These are phyloP conservation scores for Colletotrichum sp. DNA, from an alignment of 2,329 filamentous ascomycete species.

Conservation along the genomic window DNA sequence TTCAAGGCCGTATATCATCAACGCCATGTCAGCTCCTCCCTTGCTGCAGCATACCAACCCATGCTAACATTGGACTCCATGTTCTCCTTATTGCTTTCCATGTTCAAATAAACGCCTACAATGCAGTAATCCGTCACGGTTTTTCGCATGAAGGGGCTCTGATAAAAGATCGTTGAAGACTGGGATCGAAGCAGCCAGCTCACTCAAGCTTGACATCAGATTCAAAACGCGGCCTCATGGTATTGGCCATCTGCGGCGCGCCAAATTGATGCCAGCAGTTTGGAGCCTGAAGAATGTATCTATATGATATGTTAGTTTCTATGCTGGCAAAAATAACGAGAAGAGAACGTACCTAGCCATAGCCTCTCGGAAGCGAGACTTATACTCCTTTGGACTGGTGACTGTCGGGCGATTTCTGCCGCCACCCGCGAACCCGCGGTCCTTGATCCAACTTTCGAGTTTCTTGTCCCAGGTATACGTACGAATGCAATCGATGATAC, in stretches of 20 bases:
- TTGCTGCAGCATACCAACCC: neutral
- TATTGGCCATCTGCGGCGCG: conserved; percentile 24
- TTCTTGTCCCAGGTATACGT: conserved; percentile 99
- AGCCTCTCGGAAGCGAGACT: conserved; percentile 91
- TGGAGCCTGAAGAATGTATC: conserved; percentile 76
- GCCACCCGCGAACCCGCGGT: conserved; percentile 81
- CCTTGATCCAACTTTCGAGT: conserved; percentile 99
- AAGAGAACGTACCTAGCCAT: conserved; percentile 81
- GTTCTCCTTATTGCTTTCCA: neutral
- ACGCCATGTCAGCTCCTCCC: neutral
- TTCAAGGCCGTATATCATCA: conserved; percentile 15
- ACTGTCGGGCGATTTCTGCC: conserved; percentile 89
- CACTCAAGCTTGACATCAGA: conserved; percentile 8
- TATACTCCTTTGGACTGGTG: conserved; percentile 96
- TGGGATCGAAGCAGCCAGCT: neutral
- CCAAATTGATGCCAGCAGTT: conserved; percentile 78
- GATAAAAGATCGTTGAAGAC: neutral
- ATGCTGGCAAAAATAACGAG: neutral
- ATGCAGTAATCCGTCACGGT: neutral
- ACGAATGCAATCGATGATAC: conserved; percentile 97
- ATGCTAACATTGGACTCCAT: neutral
- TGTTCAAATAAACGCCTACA: neutral
- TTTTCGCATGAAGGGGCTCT: neutral
- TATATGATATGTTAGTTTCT: conserved; percentile 27
- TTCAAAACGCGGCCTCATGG: conserved; percentile 22